phyloP scores from a whole-genome alignment of 2,329 filamentous ascomycete species.

The Monilinia polystroma region DNA sequence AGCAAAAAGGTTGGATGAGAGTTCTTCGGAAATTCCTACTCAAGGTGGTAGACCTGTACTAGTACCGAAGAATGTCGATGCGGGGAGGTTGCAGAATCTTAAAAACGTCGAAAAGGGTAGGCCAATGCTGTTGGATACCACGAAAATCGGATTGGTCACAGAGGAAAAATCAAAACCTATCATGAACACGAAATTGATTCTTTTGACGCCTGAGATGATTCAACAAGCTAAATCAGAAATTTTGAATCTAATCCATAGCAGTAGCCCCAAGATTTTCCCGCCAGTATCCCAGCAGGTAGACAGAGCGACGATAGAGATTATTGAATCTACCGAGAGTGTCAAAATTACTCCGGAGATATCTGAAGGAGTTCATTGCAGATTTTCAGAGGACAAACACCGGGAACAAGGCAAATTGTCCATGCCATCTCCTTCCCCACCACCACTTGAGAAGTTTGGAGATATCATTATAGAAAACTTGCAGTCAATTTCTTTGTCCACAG shows the following conservation, averaged over 20 bases:
- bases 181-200: background rate
- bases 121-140: background rate
- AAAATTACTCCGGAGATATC: no score
- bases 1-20: accelerated
- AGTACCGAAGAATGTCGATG: no score
- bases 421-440: background rate
- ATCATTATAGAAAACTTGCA: background rate
- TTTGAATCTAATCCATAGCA: background rate
- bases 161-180: no score
- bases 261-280: background rate
- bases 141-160: no score
- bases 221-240: background rate
- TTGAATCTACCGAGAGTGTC: background rate
- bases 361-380: no score
- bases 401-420: background rate
- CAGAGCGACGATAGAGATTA: background rate
- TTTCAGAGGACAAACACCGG: background rate
- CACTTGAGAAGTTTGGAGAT: background rate
- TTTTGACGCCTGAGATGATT: background rate
- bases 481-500: background rate
- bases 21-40: background rate
- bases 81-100: background rate
- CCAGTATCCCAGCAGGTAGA: no score
- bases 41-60: background rate
- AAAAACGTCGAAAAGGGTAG: background rate